Conservation (phyloP, 257 asterid species). For the Paulownia fortunei region DNA sequence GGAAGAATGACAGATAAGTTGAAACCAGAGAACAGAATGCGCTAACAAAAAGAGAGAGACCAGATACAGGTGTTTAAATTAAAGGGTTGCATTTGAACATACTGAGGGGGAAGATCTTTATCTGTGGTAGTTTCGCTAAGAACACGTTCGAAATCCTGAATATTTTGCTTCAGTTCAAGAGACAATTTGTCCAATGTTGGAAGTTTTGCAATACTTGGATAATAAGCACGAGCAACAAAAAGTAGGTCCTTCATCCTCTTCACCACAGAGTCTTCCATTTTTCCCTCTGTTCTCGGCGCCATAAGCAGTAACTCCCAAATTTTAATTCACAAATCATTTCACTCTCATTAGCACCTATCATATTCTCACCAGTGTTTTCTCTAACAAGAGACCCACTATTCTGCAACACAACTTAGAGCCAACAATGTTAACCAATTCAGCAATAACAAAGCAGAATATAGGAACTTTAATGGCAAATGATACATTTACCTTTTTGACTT, state of each 20-base stretch:
- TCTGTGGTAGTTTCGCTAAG: conserved; percentile 89
- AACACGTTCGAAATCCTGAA: conserved; percentile 96
- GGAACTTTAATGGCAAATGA: conserved; percentile 29
- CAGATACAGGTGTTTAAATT: conserved; percentile 17
- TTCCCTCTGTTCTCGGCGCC: conserved; percentile 87
- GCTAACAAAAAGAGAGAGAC: conserved; percentile 21
- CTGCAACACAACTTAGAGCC: conserved; percentile 50
- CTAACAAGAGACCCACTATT: conserved; percentile 35
- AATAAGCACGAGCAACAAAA: conserved; percentile 97
- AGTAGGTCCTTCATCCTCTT: conserved; percentile 96
- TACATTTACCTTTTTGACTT: conserved; percentile 47
- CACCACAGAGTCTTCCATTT: conserved; percentile 73
- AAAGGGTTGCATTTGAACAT: conserved; percentile 41
- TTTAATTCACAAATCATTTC: conserved; percentile 72
- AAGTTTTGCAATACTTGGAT: conserved; percentile 96
- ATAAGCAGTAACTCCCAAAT: conserved; percentile 94
- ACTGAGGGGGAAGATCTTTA: conserved; percentile 92
- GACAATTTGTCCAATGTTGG: conserved; percentile 80
- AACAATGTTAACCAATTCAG: no score
- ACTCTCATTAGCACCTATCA: conserved; percentile 56
- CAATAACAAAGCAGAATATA: conserved; percentile 12
- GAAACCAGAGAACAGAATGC: conserved; percentile 6
- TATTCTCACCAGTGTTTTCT: conserved; percentile 36
- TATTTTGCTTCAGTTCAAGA: conserved; percentile 87
- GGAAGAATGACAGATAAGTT: conserved; percentile 4